Evolutionary conservation across 768 basidiomycete genomes (phyloP).

Genomic region (Trametes cubensis): DNA sequence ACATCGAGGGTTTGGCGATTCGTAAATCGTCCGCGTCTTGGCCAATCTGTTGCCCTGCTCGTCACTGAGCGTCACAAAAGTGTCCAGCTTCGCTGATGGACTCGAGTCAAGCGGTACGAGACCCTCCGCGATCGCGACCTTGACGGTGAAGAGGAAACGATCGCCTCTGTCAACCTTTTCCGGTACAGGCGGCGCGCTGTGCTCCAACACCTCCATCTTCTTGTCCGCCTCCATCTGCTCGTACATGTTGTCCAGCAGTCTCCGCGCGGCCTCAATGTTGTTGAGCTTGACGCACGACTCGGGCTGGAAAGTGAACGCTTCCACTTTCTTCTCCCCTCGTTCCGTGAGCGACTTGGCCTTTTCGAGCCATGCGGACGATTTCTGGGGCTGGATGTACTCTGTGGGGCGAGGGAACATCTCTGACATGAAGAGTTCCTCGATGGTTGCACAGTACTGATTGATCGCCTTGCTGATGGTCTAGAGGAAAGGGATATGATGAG

Average conservation of each 20-base stretch:
- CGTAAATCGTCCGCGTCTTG: constrained; percentile 96
- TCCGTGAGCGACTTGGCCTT: constrained; percentile 77
- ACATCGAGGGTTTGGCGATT: constrained; percentile 89
- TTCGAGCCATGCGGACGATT: constrained; percentile 87
- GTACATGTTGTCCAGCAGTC: constrained; percentile 92
- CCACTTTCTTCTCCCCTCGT: constrained; percentile 86
- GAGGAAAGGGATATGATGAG: neutral
- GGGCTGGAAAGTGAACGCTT: constrained; percentile 92
- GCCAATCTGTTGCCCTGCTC: constrained; percentile 87
- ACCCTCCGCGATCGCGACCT: constrained; percentile 89
- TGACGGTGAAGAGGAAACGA: constrained; percentile 88
- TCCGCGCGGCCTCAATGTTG: constrained; percentile 91
- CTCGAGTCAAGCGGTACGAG: constrained; percentile 77
- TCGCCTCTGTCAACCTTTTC: constrained; percentile 62
- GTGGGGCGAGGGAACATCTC: constrained; percentile 91
- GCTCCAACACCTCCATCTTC: constrained; percentile 64
- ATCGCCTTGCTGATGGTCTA: constrained; percentile 91
- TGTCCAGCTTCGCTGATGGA: constrained; percentile 81
- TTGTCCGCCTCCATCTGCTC: constrained; percentile 89
- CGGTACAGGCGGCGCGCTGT: constrained; percentile 67
- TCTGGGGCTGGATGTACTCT: constrained; percentile 81
- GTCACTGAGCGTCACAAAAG: constrained; percentile 93
- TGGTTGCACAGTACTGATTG: constrained; percentile 85
- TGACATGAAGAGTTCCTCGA: constrained; percentile 89
- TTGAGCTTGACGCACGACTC: constrained; percentile 97